These are phyloP conservation scores for Venturia carpophila DNA, from an alignment of 2,329 filamentous ascomycete genomes.

Conservation along the genomic window DNA sequence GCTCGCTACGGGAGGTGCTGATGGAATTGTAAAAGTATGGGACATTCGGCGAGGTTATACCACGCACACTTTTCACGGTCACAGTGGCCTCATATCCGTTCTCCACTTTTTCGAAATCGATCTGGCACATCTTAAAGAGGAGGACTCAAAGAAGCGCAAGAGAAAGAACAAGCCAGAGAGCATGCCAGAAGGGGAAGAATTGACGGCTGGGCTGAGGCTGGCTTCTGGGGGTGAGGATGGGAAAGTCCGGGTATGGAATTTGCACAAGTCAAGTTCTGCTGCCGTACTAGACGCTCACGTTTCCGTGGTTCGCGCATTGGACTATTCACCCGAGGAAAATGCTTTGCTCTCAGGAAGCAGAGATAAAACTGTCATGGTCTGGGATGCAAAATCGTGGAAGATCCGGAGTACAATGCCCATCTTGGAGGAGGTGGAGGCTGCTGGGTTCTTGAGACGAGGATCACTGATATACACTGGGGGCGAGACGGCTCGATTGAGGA, in stretches of 20 bases:
- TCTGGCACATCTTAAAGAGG: conserved; percentile 25
- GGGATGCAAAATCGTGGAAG: conserved; percentile 84
- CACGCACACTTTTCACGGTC: conserved; percentile 91
- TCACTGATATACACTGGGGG: conserved; percentile 75
- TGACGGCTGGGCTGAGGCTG: conserved; percentile 60
- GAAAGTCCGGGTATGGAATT: conserved; percentile 83
- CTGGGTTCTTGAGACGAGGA: conserved; percentile 68
- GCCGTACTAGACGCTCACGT: conserved; percentile 85
- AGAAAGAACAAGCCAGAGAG: conserved; percentile 36
- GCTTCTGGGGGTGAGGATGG: conserved; percentile 92
- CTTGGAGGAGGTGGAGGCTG: conserved; percentile 76
- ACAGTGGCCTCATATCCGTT: conserved; percentile 84
- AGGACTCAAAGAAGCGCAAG: conserved; percentile 33
- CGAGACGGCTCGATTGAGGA: conserved; percentile 68
- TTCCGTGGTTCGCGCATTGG: conserved; percentile 81
- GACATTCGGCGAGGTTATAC: conserved; percentile 84
- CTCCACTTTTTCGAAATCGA: conserved; percentile 82
- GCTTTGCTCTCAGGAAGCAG: conserved; percentile 74
- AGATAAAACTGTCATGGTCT: conserved; percentile 90
- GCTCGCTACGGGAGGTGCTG: conserved; percentile 84
- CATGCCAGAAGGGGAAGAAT: conserved; percentile 39
- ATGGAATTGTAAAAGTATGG: conserved; percentile 94
- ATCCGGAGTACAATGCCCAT: conserved; percentile 71
- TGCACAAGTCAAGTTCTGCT: conserved; percentile 71
- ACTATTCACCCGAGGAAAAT: conserved; percentile 69